phyloP scores from a whole-genome alignment of 2,329 filamentous ascomycete species.

The Neurospora sp. region DNA sequence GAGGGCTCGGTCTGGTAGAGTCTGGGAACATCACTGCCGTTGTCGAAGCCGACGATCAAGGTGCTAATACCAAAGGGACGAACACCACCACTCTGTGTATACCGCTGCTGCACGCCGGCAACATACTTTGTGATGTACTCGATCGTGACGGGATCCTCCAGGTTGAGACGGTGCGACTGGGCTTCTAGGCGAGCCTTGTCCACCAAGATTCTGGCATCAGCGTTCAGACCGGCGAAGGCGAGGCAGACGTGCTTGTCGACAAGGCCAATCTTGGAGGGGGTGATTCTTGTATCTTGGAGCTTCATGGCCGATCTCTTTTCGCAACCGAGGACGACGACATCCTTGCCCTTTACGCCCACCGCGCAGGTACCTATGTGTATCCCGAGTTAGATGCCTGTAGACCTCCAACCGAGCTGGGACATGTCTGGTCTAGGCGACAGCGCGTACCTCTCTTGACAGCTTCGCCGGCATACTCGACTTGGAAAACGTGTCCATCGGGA shows the following conservation, averaged over 20 bases:
- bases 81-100: constrained; percentile 97
- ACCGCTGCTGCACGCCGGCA: constrained; percentile 93
- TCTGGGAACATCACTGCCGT: constrained; percentile 76
- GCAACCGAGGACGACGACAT: constrained; percentile 92
- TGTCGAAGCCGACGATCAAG: constrained; percentile 96
- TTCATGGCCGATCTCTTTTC: constrained; percentile 99
- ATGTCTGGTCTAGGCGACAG: constrained; percentile 33
- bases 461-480: constrained; percentile 98
- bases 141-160: constrained; percentile 94
- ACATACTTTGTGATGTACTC: constrained; percentile 99
- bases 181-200: constrained; percentile 97
- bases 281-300: constrained; percentile 97
- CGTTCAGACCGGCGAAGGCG: constrained; percentile 93
- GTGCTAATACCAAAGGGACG: constrained; percentile 98
- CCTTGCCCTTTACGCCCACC: constrained; percentile 88
- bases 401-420: constrained; percentile 89
- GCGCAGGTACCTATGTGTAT: constrained; percentile 72
- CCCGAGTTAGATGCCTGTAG: constrained; percentile 9
- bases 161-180: constrained; percentile 91
- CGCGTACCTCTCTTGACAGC: constrained; percentile 87
- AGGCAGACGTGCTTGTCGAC: constrained; percentile 94
- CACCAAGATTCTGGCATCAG: constrained; percentile 93
- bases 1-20: constrained; percentile 99
- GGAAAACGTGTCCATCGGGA: constrained; percentile 98
- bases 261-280: constrained; percentile 94